Percentiles rank a stretch among this genome's conserved stretches.
phyloP scores from a whole-genome alignment of 1,139 yeast species.

The Saccharomycopsis hybrid region DNA sequence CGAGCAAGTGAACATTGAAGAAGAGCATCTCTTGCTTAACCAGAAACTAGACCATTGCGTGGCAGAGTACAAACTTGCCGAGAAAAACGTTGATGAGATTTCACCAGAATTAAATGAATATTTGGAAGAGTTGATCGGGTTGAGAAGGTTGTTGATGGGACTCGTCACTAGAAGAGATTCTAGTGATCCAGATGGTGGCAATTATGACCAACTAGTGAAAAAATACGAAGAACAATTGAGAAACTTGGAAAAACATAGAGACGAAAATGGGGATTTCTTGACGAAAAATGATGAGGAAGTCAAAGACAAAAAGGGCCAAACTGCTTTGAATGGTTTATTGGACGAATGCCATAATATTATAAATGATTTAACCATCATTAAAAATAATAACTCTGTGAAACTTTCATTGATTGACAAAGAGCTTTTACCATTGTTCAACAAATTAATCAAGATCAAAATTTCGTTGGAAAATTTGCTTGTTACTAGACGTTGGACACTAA shows the following conservation, averaged over 20 bases:
- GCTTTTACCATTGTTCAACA: slow-evolving; percentile 44
- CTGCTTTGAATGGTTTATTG: slow-evolving; percentile 60
- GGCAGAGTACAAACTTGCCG: slow-evolving; percentile 46
- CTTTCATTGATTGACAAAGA: slow-evolving; percentile 37
- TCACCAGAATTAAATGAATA: slow-evolving; percentile 48
- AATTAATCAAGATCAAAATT: slow-evolving; percentile 57
- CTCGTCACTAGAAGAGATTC: slow-evolving; percentile 41
- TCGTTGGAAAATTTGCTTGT: slow-evolving; percentile 75
- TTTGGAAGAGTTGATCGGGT: slow-evolving; percentile 46
- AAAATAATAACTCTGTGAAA: slow-evolving; percentile 37
- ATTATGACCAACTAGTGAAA: slow-evolving; percentile 26
- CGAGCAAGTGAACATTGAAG: slow-evolving; percentile 22
- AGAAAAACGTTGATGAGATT: slow-evolving; percentile 46
- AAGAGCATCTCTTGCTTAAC: slow-evolving; percentile 50
- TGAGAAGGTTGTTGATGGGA: slow-evolving; percentile 48
- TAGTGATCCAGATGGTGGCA: slow-evolving; percentile 24
- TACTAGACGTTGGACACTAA: slow-evolving; percentile 93
- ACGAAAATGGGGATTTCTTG: slow-evolving; percentile 39
- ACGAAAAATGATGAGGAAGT: slow-evolving; percentile 32
- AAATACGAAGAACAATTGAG: slow-evolving; percentile 34
- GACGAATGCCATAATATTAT: slow-evolving; percentile 79
- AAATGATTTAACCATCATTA: slow-evolving; percentile 60
- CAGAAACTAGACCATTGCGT: slow-evolving; percentile 55
- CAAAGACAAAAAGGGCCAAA: slow-evolving; percentile 43
- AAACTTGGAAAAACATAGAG: slow-evolving; percentile 38